Evolutionary conservation across 2,329 filamentous ascomycete species (phyloP), one percentile per base, ranked within the genome.

Genomic region (Leptographium flavum): DNA sequence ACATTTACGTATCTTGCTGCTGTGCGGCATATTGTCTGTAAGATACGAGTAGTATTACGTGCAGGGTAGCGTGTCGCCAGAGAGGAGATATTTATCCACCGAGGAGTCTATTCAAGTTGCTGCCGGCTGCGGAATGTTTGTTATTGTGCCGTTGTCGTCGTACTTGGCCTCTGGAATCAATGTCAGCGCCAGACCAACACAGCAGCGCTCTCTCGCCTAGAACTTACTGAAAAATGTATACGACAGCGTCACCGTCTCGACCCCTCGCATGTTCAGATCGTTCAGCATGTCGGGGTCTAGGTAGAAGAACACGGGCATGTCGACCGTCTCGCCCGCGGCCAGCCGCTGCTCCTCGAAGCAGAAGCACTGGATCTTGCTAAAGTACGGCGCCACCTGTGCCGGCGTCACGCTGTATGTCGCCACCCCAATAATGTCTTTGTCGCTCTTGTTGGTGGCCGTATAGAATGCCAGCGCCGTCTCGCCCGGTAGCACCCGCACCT

Each of bases 301-400:
- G 63, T 96, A 98, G 66, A 98, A 98, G 64, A 98, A 98, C 1
- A 98, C 93, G 0, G 92, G 93, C 93, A 98, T 98, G 62, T 98
- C 92, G 45, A 98, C 92, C 38, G 87, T 92, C 71, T 98, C 93
- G 38, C 90, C 88, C 6, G 88, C 88, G 59, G 92, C 90, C 53
- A 98, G 65, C 50, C 93, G 74, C 71, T 98, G 92, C 64, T 87
- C 90, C 67, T 98, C 92, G 57, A 98, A 98, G 64, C 92, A 98
- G 64, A 98, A 98, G 60, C 92, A 98, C 64, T 98, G 92, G 39
- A 98, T 98, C 74, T 98, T 98, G 75, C 85, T 93, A 60, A 98
- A 98, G 63, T 98, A 98, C 1, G 87, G 88, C 37, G 92, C 90
- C 38, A 94, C 88, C 65, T 98, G 92, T 4, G 79, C 92, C 0